Base-by-base conservation (phyloP, 2,329 filamentous ascomycete genomes). In the Penicillium sp. region DNA sequence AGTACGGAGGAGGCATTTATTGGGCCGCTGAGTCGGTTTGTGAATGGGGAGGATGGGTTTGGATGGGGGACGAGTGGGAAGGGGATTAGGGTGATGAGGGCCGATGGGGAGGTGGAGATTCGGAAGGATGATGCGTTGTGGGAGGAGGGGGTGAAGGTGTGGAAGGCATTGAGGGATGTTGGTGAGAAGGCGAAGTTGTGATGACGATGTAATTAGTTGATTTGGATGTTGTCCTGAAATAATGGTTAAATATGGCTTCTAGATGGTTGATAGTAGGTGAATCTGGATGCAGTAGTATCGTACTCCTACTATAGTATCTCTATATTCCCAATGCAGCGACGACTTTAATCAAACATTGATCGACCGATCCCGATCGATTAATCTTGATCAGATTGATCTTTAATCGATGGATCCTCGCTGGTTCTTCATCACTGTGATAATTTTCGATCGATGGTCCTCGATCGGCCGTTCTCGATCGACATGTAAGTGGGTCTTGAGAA, bases 61-160 rank as follows among this genome's bases (percentile, higher is more conserved):
- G 69, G 66, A 5, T 77, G 75, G 74, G 72, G 68, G 4, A 67
- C 69, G 6, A 61, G 37, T 42, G 65, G 67, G 24, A 45, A 75
- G 22, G 72, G 80, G 47, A 71, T 85, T 59, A 73, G 83, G 58
- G 79, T 78, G 44, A 64, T 86, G 59, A 81, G 76, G 58, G 66
- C 68, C 0, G 77, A 84, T 72, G 84, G 84, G 0, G 69, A 59
- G 12, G 77, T 85, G 6, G 78, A 78, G 55, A 73, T 83, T 56
- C 80, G 81, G 73, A 67, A 75, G 13, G 85, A 86, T 10, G 85
- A 86, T 70, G 71, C 67, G 53, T 60, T 75, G 58, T 82, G 83
- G 76, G 78, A 82, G 3, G 76, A 82, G 44, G 83, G 82, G 0
- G 60, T 85, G 22, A 68, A 72, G 51, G 75, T 84, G 2, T 87